These are phyloP conservation scores for Psilocybe subaeruginosa DNA, from an alignment of 768 basidiomycete species.

Conservation along the genomic window DNA sequence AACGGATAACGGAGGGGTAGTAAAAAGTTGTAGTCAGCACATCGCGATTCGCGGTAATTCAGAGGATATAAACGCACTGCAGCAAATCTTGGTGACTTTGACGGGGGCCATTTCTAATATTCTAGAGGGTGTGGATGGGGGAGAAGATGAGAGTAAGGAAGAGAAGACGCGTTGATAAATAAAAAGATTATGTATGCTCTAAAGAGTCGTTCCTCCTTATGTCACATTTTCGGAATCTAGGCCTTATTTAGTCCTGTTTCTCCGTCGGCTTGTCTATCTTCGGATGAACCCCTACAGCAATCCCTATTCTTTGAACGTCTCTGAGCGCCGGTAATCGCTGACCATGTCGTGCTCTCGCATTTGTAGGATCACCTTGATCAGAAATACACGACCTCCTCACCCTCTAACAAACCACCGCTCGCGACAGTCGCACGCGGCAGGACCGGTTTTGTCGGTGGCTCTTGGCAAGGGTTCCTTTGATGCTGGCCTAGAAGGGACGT, in stretches of 20 bases:
- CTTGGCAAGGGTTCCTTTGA: neutral
- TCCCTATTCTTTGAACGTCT: neutral
- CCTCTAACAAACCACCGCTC: neutral
- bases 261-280: neutral
- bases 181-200: conserved; percentile 21
- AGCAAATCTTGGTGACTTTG: conserved; percentile 82
- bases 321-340: neutral
- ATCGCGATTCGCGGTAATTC: neutral
- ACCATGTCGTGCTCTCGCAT: neutral
- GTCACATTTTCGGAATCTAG: conserved; percentile 17
- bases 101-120: conserved; percentile 49
- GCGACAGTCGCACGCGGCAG: neutral
- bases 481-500: neutral
- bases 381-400: too few species aligned
- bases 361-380: too few species aligned
- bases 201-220: conserved; percentile 6
- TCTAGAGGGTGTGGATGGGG: conserved; percentile 15
- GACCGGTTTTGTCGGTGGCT: neutral
- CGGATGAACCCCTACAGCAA: neutral
- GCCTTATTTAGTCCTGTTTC: conserved; percentile 13
- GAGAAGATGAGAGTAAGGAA: conserved; percentile 21
- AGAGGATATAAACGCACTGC: conserved; percentile 61
- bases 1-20: conserved; percentile 7
- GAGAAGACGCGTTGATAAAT: conserved; percentile 23
- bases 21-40: conserved; percentile 16